phyloP scores from a whole-genome alignment of 2,329 filamentous ascomycete genomes.

The Paecilomyces dactylethromorphus region DNA sequence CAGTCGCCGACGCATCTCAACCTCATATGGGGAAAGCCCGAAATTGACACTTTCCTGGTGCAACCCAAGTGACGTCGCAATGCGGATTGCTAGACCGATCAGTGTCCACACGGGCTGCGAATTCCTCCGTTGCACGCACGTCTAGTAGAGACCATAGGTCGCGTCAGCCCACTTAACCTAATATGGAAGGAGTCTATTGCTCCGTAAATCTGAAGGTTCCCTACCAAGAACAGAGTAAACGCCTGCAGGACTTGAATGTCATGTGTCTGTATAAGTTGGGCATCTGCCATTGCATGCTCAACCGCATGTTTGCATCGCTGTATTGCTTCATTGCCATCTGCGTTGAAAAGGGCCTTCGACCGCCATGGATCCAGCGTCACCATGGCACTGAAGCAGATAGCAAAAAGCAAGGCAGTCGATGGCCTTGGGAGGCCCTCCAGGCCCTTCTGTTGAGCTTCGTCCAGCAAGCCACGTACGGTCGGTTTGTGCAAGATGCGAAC shows the following conservation, averaged over 20 bases:
- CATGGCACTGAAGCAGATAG: constrained; percentile 8
- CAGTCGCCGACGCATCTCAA: constrained; percentile 10
- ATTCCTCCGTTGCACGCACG: constrained; percentile 7
- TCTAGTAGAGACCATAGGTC: background rate
- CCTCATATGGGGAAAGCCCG: constrained; percentile 9
- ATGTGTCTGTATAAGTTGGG: constrained; percentile 7
- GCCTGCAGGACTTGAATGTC: constrained; percentile 9
- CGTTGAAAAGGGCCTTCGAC: constrained; percentile 5
- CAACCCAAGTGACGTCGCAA: constrained; percentile 9
- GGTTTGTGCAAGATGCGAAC: constrained; percentile 7
- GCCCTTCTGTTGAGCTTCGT: constrained; percentile 3
- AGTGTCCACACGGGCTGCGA: constrained; percentile 9
- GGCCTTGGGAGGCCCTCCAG: background rate
- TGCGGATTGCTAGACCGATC: constrained; percentile 10
- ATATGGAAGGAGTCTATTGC: background rate
- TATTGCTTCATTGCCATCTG: constrained; percentile 3
- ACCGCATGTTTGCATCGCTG: constrained; percentile 4
- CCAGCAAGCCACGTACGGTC: background rate
- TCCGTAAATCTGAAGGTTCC: background rate
- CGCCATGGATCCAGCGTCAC: constrained; percentile 9
- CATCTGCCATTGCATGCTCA: constrained; percentile 8
- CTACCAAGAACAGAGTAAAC: constrained; percentile 11
- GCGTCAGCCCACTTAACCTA: background rate
- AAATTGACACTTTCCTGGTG: constrained; percentile 8
- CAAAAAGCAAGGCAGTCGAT: background rate